Evolutionary conservation across 345 rosid genomes (phyloP), one percentile per base, ranked within the genome.

Genomic region (Psidium guajava): DNA sequence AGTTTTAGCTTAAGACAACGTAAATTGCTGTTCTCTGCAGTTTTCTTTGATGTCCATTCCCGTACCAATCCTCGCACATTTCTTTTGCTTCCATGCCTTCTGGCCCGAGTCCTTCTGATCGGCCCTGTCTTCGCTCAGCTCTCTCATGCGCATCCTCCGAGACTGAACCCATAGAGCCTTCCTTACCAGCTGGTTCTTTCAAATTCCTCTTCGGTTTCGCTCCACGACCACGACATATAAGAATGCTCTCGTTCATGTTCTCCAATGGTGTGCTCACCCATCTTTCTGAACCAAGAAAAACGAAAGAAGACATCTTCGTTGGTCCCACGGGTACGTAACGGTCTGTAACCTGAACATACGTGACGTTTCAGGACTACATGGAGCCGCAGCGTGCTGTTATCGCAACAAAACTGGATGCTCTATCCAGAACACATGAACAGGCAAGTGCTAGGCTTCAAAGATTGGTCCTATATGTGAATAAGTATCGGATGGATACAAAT

Each of bases 331-430:
- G 16, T 16, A 40, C 44, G 18, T 16, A 0, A 18, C 42, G 0
- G 74, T 28, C 22, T 10, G 74, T 61, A 28, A 15, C 42, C 74
- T 6, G 74, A 28, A 28, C 58, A 21, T 83, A 95, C 98, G 92
- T 93, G 96, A 28, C 95, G 24, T 55, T 55, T 93, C 61, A 96
- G 95, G 18, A 95, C 91, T 15, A 94, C 98, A 27, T 94, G 94
- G 22, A 95, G 94, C 0, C 98, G 98, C 36, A 94, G 88, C 42
- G 98, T 95, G 75, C 97, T 94, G 88, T 93, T 93, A 84, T 98
- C 92, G 86, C 98, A 94, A 13, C 93, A 89, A 84, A 94, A 91
- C 93, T 94, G 98, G 83, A 96, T 88, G 58, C 93, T 90, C 98
- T 94, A 85, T 32, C 32, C 83, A 53, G n/a, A 44, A 36, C 36